A percentile compares a stretch with the other conserved stretches of the same genome.
Conservation (phyloP, 305 asterid genomes). For the Fraxinus greggii region DNA sequence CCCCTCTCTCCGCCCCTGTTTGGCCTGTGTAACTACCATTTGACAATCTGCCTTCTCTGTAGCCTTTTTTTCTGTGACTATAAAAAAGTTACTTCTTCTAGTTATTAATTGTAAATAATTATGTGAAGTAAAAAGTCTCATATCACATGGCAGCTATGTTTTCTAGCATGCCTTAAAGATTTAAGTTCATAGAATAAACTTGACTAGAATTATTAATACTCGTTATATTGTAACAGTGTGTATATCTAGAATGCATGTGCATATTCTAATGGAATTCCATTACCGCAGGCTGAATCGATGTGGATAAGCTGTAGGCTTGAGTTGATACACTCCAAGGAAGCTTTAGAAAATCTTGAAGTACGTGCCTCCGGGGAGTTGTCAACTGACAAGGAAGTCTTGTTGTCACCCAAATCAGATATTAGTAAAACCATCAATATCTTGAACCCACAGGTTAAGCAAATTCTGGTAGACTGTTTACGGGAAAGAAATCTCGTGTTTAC, state of each 20-base stretch:
- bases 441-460: constrained; percentile 29
- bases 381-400: background rate
- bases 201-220: background rate
- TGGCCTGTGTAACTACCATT: background rate
- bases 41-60: background rate
- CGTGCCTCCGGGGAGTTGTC: constrained; percentile 19
- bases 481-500: constrained; percentile 31
- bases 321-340: constrained; percentile 27
- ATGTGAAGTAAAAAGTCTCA: background rate
- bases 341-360: constrained; percentile 28
- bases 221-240: background rate
- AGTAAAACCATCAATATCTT: background rate
- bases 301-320: constrained; percentile 39
- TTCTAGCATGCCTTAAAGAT: background rate
- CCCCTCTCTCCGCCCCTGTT: too few species aligned
- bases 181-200: background rate
- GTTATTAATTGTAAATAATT: background rate
- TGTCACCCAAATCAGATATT: background rate
- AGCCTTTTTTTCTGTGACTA: background rate
- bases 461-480: constrained; percentile 35
- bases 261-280: constrained; percentile 20
- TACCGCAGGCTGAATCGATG: constrained; percentile 41
- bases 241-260: background rate
- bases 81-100: background rate
- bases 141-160: background rate